Evolutionary conservation across 495 filamentous ascomycete genomes (phyloP).

Genomic region (Cladorrhinum samala): DNA sequence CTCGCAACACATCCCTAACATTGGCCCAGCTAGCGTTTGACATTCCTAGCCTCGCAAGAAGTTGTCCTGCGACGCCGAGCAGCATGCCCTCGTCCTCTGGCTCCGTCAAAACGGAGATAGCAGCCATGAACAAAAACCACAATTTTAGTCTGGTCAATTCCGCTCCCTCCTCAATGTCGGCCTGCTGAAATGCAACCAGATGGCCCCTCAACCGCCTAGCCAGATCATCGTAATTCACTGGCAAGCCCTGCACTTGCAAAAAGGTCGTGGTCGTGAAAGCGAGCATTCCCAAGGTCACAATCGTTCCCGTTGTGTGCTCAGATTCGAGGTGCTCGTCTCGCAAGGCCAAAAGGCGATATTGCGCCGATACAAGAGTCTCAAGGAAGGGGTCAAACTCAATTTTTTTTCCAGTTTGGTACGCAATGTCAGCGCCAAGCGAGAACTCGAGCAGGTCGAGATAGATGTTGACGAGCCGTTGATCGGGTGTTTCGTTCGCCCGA

Average conservation of each 20-base stretch:
- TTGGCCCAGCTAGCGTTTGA: not conserved
- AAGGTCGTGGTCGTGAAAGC: constrained; percentile 14
- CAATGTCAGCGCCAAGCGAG: constrained; percentile 8
- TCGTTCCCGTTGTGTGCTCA: not conserved
- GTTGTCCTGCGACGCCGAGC: not conserved
- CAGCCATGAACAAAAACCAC: constrained; percentile 16
- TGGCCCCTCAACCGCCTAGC: not conserved
- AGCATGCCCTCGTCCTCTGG: constrained; percentile 1
- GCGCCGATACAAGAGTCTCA: constrained; percentile 13
- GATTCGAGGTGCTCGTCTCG: not conserved
- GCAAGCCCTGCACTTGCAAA: constrained; percentile 8
- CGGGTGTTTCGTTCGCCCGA: not conserved
- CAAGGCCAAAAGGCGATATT: constrained; percentile 18
- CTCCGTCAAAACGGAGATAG: constrained; percentile 5
- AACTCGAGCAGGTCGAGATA: constrained; percentile 14
- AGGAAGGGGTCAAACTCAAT: constrained; percentile 6
- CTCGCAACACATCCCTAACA: constrained; percentile 7
- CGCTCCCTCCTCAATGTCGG: not conserved
- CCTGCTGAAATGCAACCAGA: not conserved
- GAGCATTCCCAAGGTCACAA: constrained; percentile 13
- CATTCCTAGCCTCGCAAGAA: not conserved
- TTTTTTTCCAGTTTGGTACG: constrained; percentile 7
- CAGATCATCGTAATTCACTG: constrained; percentile 6
- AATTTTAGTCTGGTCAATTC: not conserved
- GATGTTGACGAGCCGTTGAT: constrained; percentile 9